Evolutionary conservation across 139 green algal species (phyloP).

Genomic region (Chlamydomonas sphaeroides): DNA sequence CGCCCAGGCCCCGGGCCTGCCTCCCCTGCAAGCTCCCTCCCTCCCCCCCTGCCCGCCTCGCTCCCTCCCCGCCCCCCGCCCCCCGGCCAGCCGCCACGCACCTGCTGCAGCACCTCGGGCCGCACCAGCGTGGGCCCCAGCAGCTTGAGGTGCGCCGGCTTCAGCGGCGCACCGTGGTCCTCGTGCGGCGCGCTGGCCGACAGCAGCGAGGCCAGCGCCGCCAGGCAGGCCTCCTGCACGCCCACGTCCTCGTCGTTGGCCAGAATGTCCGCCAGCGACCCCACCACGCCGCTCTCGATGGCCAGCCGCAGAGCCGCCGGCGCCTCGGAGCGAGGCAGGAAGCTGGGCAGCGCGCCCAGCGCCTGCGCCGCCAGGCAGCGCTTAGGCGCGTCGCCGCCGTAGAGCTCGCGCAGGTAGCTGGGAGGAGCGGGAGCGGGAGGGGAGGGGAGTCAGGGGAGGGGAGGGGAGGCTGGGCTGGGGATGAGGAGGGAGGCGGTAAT

Average conservation of each 20-base stretch:
- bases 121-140: neutral
- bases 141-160: constrained; percentile 9
- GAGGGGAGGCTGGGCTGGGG: no score
- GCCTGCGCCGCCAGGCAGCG: constrained; percentile 13
- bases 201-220: constrained; percentile 23
- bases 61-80: neutral
- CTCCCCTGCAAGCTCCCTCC: no score
- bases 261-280: neutral
- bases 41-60: neutral
- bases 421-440: no score
- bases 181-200: constrained; percentile 14
- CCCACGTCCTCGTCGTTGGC: neutral
- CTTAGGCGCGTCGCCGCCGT: neutral
- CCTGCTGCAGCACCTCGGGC: constrained; percentile 19
- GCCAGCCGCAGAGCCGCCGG: neutral
- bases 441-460: no score
- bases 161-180: constrained; percentile 9
- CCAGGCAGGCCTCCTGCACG: constrained; percentile 35
- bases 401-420: constrained; percentile 31
- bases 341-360: constrained; percentile 20
- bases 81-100: neutral
- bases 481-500: no score
- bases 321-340: neutral
- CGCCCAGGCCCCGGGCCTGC: no score
- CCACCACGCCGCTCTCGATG: constrained; percentile 13